Evolutionary conservation across 2,329 filamentous ascomycete genomes (phyloP).

Genomic region (Sphaerostilbella broomeana): DNA sequence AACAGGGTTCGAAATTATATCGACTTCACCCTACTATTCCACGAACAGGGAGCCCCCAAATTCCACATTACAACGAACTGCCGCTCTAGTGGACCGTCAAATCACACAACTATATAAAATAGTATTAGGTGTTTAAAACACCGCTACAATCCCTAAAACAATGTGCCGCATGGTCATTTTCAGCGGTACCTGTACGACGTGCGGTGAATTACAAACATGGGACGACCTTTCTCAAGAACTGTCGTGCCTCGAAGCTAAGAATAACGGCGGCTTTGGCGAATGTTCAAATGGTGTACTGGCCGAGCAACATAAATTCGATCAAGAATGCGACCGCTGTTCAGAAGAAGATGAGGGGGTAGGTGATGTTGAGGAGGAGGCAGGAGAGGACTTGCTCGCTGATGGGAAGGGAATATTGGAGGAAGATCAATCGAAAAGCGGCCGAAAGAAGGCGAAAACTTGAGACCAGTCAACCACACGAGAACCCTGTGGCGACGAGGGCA

Average conservation of each 20-base stretch:
- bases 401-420: slow-evolving; percentile 18
- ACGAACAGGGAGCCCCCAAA: no score
- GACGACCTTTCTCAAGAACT: slow-evolving; percentile 39
- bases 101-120: no score
- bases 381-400: slow-evolving; percentile 4
- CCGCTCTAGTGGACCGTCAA: no score
- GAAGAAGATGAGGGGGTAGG: slow-evolving; percentile 38
- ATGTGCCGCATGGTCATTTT: slow-evolving; percentile 45
- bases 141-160: background rate
- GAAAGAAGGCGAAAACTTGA: slow-evolving; percentile 29
- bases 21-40: no score
- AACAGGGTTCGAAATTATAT: no score
- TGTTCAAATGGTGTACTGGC: slow-evolving; percentile 34
- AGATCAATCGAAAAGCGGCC: slow-evolving; percentile 12
- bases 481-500: no score
- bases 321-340: slow-evolving; percentile 40
- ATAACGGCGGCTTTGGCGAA: slow-evolving; percentile 38
- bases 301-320: slow-evolving; percentile 41
- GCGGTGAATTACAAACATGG: slow-evolving; percentile 35
- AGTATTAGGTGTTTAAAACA: no score
- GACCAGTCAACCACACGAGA: no score
- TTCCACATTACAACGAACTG: no score
- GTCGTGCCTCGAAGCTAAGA: slow-evolving; percentile 44
- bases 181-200: slow-evolving; percentile 37
- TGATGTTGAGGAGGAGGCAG: slow-evolving; percentile 30